Percentiles rank a stretch among this genome's conserved stretches.
phyloP scores from a whole-genome alignment of 345 rosid genomes.

The Citrus cavaleriei region DNA sequence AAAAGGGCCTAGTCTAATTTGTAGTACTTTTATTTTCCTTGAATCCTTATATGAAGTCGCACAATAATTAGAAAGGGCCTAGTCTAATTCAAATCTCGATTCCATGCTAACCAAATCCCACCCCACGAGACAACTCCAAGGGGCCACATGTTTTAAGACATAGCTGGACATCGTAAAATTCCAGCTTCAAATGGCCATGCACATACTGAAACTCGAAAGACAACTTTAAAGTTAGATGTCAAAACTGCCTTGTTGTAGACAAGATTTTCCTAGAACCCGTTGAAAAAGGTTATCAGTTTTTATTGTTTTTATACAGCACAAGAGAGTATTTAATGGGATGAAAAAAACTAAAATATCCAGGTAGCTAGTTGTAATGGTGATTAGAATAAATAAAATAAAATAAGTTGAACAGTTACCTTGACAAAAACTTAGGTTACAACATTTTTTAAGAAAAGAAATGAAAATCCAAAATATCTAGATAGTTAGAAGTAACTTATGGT shows the following conservation, averaged over 20 bases:
- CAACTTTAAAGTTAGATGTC: neutral
- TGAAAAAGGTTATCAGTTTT: neutral
- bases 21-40: neutral
- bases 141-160: neutral
- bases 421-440: no score
- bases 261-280: neutral
- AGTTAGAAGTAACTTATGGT: no score
- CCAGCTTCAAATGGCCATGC: neutral
- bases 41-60: slow-evolving; percentile 1
- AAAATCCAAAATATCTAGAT: no score
- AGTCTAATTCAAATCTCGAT: neutral
- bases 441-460: no score
- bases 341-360: no score
- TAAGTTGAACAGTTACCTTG: no score
- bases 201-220: neutral
- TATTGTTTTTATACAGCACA: neutral
- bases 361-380: neutral
- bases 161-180: neutral
- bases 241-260: neutral
- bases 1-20: no score
- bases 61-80: neutral
- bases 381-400: neutral
- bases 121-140: neutral
- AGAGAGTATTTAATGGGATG: neutral
- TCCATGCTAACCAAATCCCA: neutral